Base-by-base conservation (phyloP, 2,329 filamentous ascomycete genomes). In the Arthroderma sp. region DNA sequence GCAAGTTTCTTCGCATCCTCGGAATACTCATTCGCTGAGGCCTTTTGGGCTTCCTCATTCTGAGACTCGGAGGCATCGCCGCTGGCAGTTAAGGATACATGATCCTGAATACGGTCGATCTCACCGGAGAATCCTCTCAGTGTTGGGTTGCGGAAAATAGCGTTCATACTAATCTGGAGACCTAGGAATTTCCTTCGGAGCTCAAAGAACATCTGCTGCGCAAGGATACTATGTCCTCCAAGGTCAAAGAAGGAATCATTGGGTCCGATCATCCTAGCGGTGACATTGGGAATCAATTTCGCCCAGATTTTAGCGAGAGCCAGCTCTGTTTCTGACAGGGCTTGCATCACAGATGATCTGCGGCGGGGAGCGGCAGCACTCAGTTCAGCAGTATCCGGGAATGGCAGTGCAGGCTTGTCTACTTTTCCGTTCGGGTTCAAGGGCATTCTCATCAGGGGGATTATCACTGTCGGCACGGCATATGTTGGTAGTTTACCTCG, bases 361-460 rank as follows among this genome's bases (percentile, higher is more conserved):
- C 69, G 63, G 43, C 69, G 67, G 30, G 66, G 68, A 46, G 71
- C 70, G 3, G 74, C 75, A 29, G 75, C 73, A 39, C 74, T 73
- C 31, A 81, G 70, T 54, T 84, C 74, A 8, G 77, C 75, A 27
- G 78, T 78, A 61, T 89, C 85, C 34, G 79, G 88, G 73, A 88
- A 91, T 0, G 85, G 85, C 43, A 93, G 69, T 1, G 77, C 78
- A 9, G 83, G 81, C 62, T 80, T 82, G 63, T 93, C 85, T 36
- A 89, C 77, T 65, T 91, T 91, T 54, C 84, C 83, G 53, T 87
- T 87, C n/a, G 83, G 83, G 60, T 85, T 88, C n/a, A 89, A 64
- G 1, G 84, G 84, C 50, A 89, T 73, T 45, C 78, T 77, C 49
- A 78, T 72, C 45, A 91, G 75, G 0, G 80, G 75, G 36, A 91